Conservation (phyloP, 345 rosid genomes). For the Aquilaria sinensis region DNA sequence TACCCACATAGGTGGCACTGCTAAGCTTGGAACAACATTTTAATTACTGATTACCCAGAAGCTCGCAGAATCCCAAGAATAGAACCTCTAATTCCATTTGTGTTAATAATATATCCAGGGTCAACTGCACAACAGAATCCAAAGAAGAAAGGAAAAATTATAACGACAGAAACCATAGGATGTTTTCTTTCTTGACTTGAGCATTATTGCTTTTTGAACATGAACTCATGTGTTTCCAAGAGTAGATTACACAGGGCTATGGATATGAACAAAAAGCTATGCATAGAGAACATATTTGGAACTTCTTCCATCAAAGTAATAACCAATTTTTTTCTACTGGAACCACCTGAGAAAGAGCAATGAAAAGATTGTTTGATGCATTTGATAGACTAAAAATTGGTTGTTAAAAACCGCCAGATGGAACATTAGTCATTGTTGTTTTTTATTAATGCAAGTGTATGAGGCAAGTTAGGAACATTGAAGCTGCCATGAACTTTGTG, state of each 20-base stretch:
- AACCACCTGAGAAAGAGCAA: conserved; percentile 84
- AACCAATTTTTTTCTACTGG: not conserved
- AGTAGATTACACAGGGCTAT: not conserved
- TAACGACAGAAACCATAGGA: not conserved
- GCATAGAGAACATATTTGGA: too few relatives aligned
- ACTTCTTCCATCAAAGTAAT: too few relatives aligned
- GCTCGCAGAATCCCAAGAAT: conserved; percentile 95
- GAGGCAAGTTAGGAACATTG: conserved; percentile 83
- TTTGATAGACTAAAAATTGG: conserved; percentile 79
- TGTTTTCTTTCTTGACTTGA: too few relatives aligned
- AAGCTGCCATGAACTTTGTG: conserved; percentile 89
- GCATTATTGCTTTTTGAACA: too few relatives aligned
- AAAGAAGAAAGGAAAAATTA: conserved; percentile 1
- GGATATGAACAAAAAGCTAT: too few relatives aligned
- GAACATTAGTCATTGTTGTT: conserved; percentile 66
- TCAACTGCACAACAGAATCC: conserved; percentile 48
- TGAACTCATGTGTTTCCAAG: too few relatives aligned
- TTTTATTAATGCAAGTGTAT: conserved; percentile 84
- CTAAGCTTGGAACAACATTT: conserved; percentile 81
- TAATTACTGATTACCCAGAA: conserved; percentile 76
- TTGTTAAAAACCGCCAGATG: conserved; percentile 87
- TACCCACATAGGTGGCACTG: conserved; percentile 79
- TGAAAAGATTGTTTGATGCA: conserved; percentile 79
- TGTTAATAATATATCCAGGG: conserved; percentile 74
- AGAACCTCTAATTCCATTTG: conserved; percentile 87